These are phyloP conservation scores for Davidsoniella virescens DNA, from an alignment of 2,329 filamentous ascomycete genomes.

Conservation along the genomic window DNA sequence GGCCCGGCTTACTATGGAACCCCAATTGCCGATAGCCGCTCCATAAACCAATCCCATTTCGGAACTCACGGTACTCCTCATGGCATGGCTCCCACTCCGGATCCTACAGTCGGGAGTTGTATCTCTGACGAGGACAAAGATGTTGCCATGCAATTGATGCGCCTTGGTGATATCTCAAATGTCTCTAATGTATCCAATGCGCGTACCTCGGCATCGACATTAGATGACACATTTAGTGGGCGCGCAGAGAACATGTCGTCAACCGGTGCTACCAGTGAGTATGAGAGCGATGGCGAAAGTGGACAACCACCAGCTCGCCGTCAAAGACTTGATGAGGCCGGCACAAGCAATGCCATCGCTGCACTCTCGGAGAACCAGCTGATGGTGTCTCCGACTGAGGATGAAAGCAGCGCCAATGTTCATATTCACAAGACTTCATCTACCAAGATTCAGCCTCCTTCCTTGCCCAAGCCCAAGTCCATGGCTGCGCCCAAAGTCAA, in stretches of 20 bases:
- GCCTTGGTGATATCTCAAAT: conserved; percentile 53
- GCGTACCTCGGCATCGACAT: conserved; percentile 79
- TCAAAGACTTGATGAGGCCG: conserved; percentile 35
- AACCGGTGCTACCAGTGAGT: conserved; percentile 68
- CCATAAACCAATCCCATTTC: conserved; percentile 34
- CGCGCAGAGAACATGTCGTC: conserved; percentile 73
- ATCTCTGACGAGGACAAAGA: conserved; percentile 91
- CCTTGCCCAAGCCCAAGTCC: conserved; percentile 21
- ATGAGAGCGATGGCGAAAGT: conserved; percentile 50
- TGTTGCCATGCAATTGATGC: conserved; percentile 92
- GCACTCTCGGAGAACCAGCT: background rate
- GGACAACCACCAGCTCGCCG: conserved; percentile 35
- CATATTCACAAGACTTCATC: conserved; percentile 4
- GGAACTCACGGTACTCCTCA: conserved; percentile 13
- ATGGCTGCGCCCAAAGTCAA: conserved; percentile 21
- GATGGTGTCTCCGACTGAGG: conserved; percentile 1
- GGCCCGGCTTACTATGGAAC: conserved; percentile 26
- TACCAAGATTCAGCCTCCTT: conserved; percentile 7
- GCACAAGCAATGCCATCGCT: conserved; percentile 26
- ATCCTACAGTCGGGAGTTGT: conserved; percentile 91
- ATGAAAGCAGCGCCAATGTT: conserved; percentile 1
- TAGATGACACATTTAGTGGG: conserved; percentile 87
- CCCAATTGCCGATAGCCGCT: conserved; percentile 40
- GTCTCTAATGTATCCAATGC: conserved; percentile 87
- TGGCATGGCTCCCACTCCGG: conserved; percentile 71